Percentiles rank a stretch among this genome's conserved stretches.
These are phyloP conservation scores for Diplocarpon mali DNA, from an alignment of 2,329 filamentous ascomycete species.

Conservation along the genomic window DNA sequence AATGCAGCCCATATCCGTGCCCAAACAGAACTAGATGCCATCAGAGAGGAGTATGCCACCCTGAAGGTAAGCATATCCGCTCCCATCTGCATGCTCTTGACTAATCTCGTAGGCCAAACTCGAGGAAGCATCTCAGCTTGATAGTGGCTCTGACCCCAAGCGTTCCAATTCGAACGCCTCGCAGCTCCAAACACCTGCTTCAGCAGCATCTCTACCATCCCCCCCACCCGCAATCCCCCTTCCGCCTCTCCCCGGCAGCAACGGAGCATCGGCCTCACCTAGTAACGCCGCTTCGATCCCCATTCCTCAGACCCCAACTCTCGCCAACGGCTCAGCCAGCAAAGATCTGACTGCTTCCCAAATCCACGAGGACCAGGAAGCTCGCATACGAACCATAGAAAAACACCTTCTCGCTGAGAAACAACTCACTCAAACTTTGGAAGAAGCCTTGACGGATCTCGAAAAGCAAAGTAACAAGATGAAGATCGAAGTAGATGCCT, in stretches of 20 bases:
- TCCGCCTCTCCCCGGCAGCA: slow-evolving; percentile 66
- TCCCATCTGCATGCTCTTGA: not conserved
- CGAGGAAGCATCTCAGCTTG: slow-evolving; percentile 38
- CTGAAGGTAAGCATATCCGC: slow-evolving; percentile 44
- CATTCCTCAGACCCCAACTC: slow-evolving; percentile 41
- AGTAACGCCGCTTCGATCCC: slow-evolving; percentile 28
- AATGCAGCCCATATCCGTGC: slow-evolving; percentile 51
- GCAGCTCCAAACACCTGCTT: slow-evolving; percentile 66
- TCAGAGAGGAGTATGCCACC: slow-evolving; percentile 58
- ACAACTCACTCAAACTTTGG: slow-evolving; percentile 86
- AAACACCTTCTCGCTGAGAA: slow-evolving; percentile 95
- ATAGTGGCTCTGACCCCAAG: slow-evolving; percentile 29
- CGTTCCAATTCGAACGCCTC: slow-evolving; percentile 42
- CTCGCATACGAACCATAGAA: slow-evolving; percentile 88
- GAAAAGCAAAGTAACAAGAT: slow-evolving; percentile 87
- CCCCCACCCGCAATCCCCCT: slow-evolving; percentile 94
- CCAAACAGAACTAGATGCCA: slow-evolving; percentile 56
- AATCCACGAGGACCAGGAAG: slow-evolving; percentile 87
- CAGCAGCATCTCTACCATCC: slow-evolving; percentile 75
- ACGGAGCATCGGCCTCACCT: slow-evolving; percentile 36
- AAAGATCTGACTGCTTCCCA: slow-evolving; percentile 70
- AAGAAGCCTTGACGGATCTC: slow-evolving; percentile 89
- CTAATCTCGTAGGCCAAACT: slow-evolving; percentile 43
- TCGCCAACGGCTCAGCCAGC: slow-evolving; percentile 61
- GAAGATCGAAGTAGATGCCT: slow-evolving; percentile 79